Percentiles rank a stretch among this genome's conserved stretches.
phyloP scores from a whole-genome alignment of 1,284 basidiomycete genomes.

The Boletus calvinii region DNA sequence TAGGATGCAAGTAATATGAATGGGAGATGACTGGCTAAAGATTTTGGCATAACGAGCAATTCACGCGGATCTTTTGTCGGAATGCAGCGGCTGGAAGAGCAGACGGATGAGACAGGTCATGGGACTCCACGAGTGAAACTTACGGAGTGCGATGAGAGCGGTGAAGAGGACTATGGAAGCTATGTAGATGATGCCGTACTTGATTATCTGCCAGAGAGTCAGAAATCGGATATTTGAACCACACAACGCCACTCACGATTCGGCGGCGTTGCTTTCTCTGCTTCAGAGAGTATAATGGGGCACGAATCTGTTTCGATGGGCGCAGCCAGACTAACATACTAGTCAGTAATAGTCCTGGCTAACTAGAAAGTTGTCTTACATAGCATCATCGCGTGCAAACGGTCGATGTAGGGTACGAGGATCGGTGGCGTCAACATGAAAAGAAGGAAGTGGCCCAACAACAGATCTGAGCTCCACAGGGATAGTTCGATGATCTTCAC shows the following conservation, averaged over 20 bases:
- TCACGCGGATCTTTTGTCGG: conserved; percentile 54
- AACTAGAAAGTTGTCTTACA: conserved; percentile 46
- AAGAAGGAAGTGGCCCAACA: conserved; percentile 64
- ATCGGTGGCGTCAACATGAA: conserved; percentile 76
- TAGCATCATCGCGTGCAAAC: conserved; percentile 71
- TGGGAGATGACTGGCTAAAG: conserved; percentile 46
- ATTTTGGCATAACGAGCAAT: conserved; percentile 68
- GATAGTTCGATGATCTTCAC: conserved; percentile 86
- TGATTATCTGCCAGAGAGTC: conserved; percentile 50
- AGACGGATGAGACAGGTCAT: neutral
- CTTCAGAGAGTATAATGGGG: conserved; percentile 89
- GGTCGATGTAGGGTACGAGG: conserved; percentile 73
- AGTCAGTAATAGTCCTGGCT: conserved; percentile 18
- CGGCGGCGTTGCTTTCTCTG: conserved; percentile 84
- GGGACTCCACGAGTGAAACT: conserved; percentile 35
- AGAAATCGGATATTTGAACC: neutral
- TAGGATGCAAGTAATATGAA: conserved; percentile 28
- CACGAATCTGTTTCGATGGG: conserved; percentile 88
- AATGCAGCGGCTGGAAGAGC: conserved; percentile 53
- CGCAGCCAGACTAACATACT: conserved; percentile 70
- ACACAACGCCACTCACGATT: conserved; percentile 58
- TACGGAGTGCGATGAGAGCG: conserved; percentile 75
- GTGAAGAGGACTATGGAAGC: conserved; percentile 73
- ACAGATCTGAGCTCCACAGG: conserved; percentile 76
- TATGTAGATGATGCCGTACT: conserved; percentile 79